phyloP scores from a whole-genome alignment of 2,329 filamentous ascomycete genomes.

The Chaetomium sp. region DNA sequence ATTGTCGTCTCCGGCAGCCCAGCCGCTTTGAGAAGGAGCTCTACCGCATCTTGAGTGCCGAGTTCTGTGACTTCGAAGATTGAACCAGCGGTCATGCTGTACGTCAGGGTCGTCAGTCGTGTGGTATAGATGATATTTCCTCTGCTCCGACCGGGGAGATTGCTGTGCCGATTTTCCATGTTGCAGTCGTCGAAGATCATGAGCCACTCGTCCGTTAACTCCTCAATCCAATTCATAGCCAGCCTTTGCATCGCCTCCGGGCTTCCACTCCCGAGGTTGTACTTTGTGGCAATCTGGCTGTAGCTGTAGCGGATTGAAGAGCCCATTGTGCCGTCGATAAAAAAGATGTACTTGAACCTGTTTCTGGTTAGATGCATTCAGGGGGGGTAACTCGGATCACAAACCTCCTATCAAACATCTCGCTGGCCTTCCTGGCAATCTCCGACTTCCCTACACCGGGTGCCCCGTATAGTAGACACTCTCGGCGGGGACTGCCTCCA shows the following conservation, averaged over 20 bases:
- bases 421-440: slow-evolving; percentile 25
- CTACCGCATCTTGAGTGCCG: slow-evolving; percentile 12
- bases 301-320: slow-evolving; percentile 24
- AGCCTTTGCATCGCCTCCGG: too few relatives aligned
- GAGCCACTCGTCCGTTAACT: slow-evolving; percentile 24
- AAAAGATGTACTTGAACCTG: slow-evolving; percentile 27
- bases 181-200: slow-evolving; percentile 28
- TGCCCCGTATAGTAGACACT: slow-evolving; percentile 27
- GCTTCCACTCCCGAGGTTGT: not conserved
- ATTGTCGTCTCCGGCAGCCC: not conserved
- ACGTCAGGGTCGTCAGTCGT: slow-evolving; percentile 9
- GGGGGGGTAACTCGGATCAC: not conserved
- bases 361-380: not conserved
- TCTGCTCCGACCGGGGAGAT: slow-evolving; percentile 15
- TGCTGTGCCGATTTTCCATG: slow-evolving; percentile 5
- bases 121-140: slow-evolving; percentile 29
- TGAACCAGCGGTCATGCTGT: slow-evolving; percentile 3
- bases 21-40: slow-evolving; percentile 18
- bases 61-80: slow-evolving; percentile 14
- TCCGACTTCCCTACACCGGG: slow-evolving; percentile 29
- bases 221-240: slow-evolving; percentile 15
- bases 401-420: slow-evolving; percentile 19
- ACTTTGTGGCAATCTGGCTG: slow-evolving; percentile 12
- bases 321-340: slow-evolving; percentile 24
- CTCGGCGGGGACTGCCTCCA: slow-evolving; percentile 8